These are phyloP conservation scores for Tulasnella sp. DNA, from an alignment of 768 basidiomycete genomes.

Conservation along the genomic window DNA sequence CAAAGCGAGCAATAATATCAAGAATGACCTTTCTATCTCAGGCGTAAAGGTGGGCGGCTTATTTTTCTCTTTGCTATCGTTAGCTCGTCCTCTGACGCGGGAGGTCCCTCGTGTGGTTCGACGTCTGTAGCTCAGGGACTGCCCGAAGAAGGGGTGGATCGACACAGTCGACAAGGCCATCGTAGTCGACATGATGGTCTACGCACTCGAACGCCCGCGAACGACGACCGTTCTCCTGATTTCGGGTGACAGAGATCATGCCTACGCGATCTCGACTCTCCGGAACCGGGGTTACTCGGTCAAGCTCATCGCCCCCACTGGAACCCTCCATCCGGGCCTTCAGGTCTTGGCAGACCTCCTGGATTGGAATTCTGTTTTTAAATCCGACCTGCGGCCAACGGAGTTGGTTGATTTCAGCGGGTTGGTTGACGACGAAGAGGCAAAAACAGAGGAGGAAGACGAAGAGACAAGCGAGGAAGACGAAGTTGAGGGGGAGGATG, in stretches of 20 bases:
- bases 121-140: not conserved
- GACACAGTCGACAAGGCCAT: not conserved
- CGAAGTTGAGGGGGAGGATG: not conserved
- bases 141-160: not conserved
- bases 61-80: not conserved
- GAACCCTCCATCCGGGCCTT: not conserved
- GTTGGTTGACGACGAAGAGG: not conserved
- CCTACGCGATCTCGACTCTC: not conserved
- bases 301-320: not conserved
- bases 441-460: not conserved
- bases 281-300: not conserved
- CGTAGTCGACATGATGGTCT: not conserved
- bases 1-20: not conserved
- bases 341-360: not conserved
- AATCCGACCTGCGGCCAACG: too few relatives aligned
- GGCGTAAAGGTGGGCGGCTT: not conserved
- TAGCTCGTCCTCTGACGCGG: not conserved
- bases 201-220: not conserved
- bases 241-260: not conserved
- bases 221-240: not conserved
- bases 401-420: not conserved
- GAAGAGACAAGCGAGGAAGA: not conserved
- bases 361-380: not conserved
- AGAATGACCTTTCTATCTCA: not conserved
- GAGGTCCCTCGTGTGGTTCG: not conserved